Evolutionary conservation across 2,329 filamentous ascomycete genomes (phyloP), one percentile per base, ranked within the genome.

Genomic region (Neocucurbitaria cava): DNA sequence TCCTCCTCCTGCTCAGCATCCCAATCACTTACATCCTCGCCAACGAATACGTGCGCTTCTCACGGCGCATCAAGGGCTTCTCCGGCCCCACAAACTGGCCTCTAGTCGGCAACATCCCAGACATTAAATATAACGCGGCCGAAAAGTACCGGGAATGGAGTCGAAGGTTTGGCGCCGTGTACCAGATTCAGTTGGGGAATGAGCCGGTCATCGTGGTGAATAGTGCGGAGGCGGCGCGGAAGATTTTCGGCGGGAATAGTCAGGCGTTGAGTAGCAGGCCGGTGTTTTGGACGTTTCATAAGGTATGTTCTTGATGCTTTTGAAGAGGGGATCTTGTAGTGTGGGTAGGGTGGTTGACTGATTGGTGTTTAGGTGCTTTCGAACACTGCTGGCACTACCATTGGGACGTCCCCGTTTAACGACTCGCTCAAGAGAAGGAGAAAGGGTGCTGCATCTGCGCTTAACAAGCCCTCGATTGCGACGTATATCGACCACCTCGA

Each of bases 391-490:
- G 86, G 87, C 5, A 89, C 86, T 0, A 89, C 87, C 0, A 89
- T 89, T 51, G 87, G 87, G 0, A 89, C 87, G 0, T 87, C 85
- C 0, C 87, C 87, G 0, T 89, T 87, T 66, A 86, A 82, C 49
- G 86, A 89, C 3, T 86, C 83, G 0, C 73, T 89, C 24, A 89
- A 89, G 69, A 78, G 85, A 5, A 78, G 86, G 30, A 80, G 86
- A 52, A 89, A 89, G 70, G 87, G 85, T 15, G 87, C 86, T 1
- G 87, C 86, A 0, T 84, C 85, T 3, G 87, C 87, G 1, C 76
- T 89, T 17, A 89, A 89, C 69, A 84, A 86, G 43, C 86, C 87
- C 0, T 85, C 85, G 0, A 84, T 89, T 1, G 82, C 83, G 4
- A 86, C 82, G 0, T 89, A 89, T 58, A 78, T 89, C 3, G 78